These are phyloP conservation scores for Hemileccinum impolitum DNA, from an alignment of 768 basidiomycete genomes.

Conservation along the genomic window DNA sequence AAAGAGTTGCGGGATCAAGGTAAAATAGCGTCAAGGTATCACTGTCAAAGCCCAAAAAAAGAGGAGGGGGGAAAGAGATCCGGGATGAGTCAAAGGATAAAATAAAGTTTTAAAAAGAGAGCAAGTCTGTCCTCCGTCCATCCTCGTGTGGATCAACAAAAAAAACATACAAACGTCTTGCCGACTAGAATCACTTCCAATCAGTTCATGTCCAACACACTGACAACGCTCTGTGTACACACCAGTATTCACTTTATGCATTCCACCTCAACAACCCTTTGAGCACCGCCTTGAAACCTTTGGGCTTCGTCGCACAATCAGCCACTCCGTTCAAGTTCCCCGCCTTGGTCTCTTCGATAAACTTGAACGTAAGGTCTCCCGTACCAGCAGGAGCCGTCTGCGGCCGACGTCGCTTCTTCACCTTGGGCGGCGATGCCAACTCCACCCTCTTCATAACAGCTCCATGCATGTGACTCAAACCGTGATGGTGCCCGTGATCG, in stretches of 20 bases:
- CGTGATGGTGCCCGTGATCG: background rate
- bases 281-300: conserved; percentile 13
- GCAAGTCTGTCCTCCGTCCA: background rate
- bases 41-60: background rate
- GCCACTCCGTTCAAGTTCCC: background rate
- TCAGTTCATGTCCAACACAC: conserved; percentile 1
- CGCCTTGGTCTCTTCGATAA: conserved; percentile 8
- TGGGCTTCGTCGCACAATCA: background rate
- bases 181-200: background rate
- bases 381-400: conserved; percentile 23
- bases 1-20: background rate
- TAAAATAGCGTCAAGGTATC: too few species aligned
- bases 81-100: background rate
- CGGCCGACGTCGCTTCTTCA: conserved; percentile 16
- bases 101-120: background rate
- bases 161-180: background rate
- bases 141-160: background rate
- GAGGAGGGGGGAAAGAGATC: background rate
- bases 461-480: background rate
- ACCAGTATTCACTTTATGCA: conserved; percentile 4
- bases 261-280: conserved; percentile 18
- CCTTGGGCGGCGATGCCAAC: conserved; percentile 2
- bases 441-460: background rate
- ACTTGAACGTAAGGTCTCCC: conserved; percentile 13
- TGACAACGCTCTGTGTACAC: too few species aligned